A percentile compares a stretch with the other conserved stretches of the same genome.
These are phyloP conservation scores for Paecilomyces sp. DNA, from an alignment of 2,329 filamentous ascomycete genomes.

Conservation along the genomic window DNA sequence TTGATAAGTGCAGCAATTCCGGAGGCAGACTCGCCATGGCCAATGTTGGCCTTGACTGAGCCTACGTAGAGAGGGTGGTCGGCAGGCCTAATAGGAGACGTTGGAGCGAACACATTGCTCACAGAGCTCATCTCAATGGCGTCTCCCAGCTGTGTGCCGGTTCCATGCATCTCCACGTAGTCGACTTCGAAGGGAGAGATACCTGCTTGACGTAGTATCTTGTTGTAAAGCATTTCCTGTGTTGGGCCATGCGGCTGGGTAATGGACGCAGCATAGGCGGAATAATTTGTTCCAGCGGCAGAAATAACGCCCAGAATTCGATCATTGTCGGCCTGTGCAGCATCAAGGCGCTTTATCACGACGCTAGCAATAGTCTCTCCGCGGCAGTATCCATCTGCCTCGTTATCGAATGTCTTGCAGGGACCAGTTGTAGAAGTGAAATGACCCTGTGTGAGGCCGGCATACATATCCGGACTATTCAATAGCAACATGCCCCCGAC, in stretches of 20 bases:
- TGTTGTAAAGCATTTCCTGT: conserved; percentile 60
- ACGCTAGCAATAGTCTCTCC: conserved; percentile 64
- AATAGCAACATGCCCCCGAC: neutral
- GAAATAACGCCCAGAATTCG: conserved; percentile 56
- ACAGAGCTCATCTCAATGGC: conserved; percentile 71
- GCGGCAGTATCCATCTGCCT: conserved; percentile 67
- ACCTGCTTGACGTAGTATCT: conserved; percentile 61
- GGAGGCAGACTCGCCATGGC: conserved; percentile 36
- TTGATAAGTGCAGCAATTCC: conserved; percentile 45
- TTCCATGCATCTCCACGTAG: conserved; percentile 84
- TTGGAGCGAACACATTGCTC: conserved; percentile 51
- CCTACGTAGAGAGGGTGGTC: conserved; percentile 18
- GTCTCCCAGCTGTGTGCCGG: conserved; percentile 74
- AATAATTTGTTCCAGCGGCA: conserved; percentile 66
- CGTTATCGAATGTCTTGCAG: conserved; percentile 67
- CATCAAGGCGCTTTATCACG: conserved; percentile 65
- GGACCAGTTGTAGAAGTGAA: conserved; percentile 64
- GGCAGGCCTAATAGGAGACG: neutral
- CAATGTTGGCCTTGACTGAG: conserved; percentile 21
- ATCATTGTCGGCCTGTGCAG: conserved; percentile 63
- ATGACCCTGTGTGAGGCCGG: conserved; percentile 61
- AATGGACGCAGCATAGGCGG: conserved; percentile 68
- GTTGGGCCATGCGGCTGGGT: conserved; percentile 70
- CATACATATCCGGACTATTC: conserved; percentile 56
- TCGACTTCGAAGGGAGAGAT: conserved; percentile 67